These are phyloP conservation scores for Crotalaria pallida DNA, from an alignment of 306 rosid species.

Conservation along the genomic window DNA sequence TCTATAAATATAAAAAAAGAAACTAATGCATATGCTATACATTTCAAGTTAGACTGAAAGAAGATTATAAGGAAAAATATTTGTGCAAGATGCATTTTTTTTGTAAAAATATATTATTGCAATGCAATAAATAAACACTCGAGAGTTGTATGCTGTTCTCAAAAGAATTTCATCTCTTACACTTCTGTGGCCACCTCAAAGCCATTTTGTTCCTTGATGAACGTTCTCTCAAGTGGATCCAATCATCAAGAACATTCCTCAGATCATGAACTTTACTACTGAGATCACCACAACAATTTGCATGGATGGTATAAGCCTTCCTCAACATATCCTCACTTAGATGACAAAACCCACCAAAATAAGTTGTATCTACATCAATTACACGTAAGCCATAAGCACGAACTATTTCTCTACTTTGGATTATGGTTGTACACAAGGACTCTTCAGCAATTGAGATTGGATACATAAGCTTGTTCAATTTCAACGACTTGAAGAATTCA, in stretches of 20 bases:
- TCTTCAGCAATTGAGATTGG: conserved; percentile 14
- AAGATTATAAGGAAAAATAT: neutral
- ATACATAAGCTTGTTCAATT: conserved; percentile 21
- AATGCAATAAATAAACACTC: neutral
- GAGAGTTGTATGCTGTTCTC: neutral
- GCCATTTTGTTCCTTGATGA: neutral
- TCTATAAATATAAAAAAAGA: no score
- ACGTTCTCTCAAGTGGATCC: conserved; percentile 29
- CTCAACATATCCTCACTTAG: conserved; percentile 13
- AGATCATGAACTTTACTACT: conserved; percentile 50
- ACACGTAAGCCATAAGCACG: neutral
- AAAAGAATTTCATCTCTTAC: conserved; percentile 18
- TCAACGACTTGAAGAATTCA: conserved; percentile 37
- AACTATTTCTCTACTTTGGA: neutral
- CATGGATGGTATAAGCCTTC: conserved; percentile 36
- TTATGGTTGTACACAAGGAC: conserved; percentile 33
- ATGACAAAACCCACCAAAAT: conserved; percentile 48
- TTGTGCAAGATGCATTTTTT: neutral
- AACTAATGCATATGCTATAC: no score
- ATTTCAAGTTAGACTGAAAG: neutral
- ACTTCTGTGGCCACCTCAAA: conserved; percentile 41
- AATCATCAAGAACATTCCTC: conserved; percentile 50
- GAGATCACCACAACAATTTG: conserved; percentile 45
- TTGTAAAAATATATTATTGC: neutral
- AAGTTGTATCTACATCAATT: neutral